Percentiles rank a stretch among this genome's conserved stretches.
phyloP scores from a whole-genome alignment of 148 eudicot genomes.

The Nepenthes mirabilis region DNA sequence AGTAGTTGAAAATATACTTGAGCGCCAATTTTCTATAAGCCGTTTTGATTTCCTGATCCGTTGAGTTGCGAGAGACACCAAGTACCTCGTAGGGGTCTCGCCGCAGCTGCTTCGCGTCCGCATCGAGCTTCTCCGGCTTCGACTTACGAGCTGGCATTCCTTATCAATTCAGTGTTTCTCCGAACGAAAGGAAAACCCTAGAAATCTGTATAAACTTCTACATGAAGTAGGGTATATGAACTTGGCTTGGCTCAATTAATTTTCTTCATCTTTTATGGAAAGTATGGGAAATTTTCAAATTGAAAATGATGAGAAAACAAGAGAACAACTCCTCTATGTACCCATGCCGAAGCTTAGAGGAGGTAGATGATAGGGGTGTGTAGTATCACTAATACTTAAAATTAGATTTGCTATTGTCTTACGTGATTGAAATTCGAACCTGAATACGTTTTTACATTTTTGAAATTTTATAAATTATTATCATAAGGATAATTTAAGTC shows the following conservation, averaged over 20 bases:
- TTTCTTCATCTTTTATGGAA: not conserved
- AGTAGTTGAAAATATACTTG: constrained; percentile 33
- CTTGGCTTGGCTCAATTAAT: not conserved
- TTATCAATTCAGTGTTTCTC: not conserved
- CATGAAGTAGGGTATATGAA: not conserved
- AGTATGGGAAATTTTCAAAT: constrained; percentile 5
- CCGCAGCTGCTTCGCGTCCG: constrained; percentile 28
- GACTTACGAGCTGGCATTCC: constrained; percentile 54
- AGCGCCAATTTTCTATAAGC: constrained; percentile 88
- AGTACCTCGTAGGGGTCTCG: constrained; percentile 88
- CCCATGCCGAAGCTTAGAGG: no score
- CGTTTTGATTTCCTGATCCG: constrained; percentile 77
- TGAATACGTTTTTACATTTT: no score
- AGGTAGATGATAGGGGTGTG: no score
- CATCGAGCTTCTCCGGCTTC: constrained; percentile 37
- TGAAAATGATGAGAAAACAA: constrained; percentile 6
- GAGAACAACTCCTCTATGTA: no score
- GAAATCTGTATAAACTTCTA: not conserved
- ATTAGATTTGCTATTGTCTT: no score
- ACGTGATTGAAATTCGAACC: no score
- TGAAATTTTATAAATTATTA: no score
- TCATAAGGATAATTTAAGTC: no score
- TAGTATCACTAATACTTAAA: no score
- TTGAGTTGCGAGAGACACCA: constrained; percentile 52
- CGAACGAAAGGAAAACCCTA: not conserved